Evolutionary conservation across 495 filamentous ascomycete genomes (phyloP).

Genomic region (Neurospora intermedia): DNA sequence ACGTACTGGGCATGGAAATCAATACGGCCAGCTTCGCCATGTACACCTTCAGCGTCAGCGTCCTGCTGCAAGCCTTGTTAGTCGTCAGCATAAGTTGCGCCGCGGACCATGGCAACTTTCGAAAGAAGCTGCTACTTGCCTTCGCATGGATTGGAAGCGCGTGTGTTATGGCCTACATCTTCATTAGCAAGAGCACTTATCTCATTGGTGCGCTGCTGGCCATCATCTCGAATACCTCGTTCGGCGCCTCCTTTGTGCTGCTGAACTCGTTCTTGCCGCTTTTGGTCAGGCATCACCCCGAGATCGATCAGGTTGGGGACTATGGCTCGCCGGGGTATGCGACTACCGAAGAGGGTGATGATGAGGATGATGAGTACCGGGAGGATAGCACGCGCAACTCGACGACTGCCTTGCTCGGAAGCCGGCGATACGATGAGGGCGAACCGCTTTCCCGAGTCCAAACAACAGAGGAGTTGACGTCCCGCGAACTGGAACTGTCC

Average conservation of each 20-base stretch:
- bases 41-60: conserved; percentile 93
- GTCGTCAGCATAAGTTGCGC: conserved; percentile 95
- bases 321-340: not conserved
- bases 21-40: conserved; percentile 97
- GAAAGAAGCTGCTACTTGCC: conserved; percentile 71
- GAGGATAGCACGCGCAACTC: conserved; percentile 24
- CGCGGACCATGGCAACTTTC: conserved; percentile 88
- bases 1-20: conserved; percentile 71
- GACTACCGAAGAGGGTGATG: conserved; percentile 4
- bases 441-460: conserved; percentile 23
- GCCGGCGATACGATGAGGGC: conserved; percentile 15
- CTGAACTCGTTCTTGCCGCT: conserved; percentile 78
- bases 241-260: conserved; percentile 77
- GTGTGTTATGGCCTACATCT: conserved; percentile 82
- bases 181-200: conserved; percentile 61
- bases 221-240: conserved; percentile 81
- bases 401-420: conserved; percentile 34
- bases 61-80: conserved; percentile 75
- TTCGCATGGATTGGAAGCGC: conserved; percentile 77
- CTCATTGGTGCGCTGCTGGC: conserved; percentile 72
- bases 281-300: conserved; percentile 67
- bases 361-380: conserved; percentile 8
- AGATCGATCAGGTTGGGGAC: conserved; percentile 23
- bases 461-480: conserved; percentile 37
- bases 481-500: conserved; percentile 61